A percentile compares a stretch with the other conserved stretches of the same genome.
Conservation (phyloP, 768 basidiomycete species). For the Hericium erinaceus region DNA sequence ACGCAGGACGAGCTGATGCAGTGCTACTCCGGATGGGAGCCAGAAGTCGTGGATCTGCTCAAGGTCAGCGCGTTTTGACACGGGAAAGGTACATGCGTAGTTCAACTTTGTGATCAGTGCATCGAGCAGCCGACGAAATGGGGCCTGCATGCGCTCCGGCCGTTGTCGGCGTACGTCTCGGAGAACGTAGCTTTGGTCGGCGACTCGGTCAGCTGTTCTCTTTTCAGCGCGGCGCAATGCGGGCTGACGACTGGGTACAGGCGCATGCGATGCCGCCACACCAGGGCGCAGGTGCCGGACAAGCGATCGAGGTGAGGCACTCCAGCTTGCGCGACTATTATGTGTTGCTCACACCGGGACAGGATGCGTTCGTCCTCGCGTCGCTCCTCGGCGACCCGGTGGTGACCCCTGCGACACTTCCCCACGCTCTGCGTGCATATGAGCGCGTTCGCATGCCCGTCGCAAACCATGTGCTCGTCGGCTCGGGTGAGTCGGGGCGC, state of each 20-base stretch:
- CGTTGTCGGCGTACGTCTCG: conserved; percentile 17
- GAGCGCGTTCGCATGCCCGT: conserved; percentile 20
- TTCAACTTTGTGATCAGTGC: conserved; percentile 9
- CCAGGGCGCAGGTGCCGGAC: conserved; percentile 26
- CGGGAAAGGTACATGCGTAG: not conserved
- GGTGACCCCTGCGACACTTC: conserved; percentile 14
- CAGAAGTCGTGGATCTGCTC: conserved; percentile 19
- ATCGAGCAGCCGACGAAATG: conserved; percentile 22
- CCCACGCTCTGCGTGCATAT: conserved; percentile 20
- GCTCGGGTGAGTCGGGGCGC: conserved; percentile 15
- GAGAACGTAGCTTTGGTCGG: conserved; percentile 22
- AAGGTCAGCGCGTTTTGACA: conserved; percentile 11
- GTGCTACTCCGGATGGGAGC: conserved; percentile 22
- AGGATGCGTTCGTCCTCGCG: conserved; percentile 26
- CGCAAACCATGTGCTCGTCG: conserved; percentile 20
- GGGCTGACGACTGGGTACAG: conserved; percentile 5
- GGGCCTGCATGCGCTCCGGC: conserved; percentile 22
- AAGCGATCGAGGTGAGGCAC: conserved; percentile 22
- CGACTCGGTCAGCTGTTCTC: conserved; percentile 18
- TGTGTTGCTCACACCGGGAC: not conserved
- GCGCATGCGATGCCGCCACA: conserved; percentile 27
- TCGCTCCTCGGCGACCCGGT: conserved; percentile 18
- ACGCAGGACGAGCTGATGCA: conserved; percentile 17
- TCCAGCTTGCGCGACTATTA: not conserved
- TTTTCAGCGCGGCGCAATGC: not conserved